phyloP scores from a whole-genome alignment of 139 green algal genomes.

The Pleodorina starrii region DNA sequence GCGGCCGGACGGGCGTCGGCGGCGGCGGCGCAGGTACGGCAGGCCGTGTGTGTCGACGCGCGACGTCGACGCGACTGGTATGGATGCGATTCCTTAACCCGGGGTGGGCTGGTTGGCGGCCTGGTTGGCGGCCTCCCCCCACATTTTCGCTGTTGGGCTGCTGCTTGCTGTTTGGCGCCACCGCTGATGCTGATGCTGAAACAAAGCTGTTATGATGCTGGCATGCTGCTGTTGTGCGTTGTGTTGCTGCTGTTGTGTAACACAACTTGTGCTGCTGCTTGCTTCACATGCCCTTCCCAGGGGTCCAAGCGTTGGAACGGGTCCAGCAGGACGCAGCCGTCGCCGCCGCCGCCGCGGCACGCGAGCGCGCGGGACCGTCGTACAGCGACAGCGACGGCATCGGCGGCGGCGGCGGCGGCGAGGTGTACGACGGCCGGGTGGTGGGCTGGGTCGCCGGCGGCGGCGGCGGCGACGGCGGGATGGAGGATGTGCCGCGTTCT shows the following conservation, averaged over 20 bases:
- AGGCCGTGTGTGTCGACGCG: neutral
- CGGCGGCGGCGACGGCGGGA: neutral
- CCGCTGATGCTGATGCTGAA: too few relatives aligned
- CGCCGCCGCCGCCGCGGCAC: neutral
- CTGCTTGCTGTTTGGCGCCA: too few relatives aligned
- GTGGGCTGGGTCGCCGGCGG: constrained; percentile 17
- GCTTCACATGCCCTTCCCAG: too few relatives aligned
- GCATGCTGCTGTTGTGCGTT: too few relatives aligned
- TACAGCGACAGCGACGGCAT: neutral
- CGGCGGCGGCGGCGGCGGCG: neutral
- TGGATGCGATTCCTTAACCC: too few relatives aligned
- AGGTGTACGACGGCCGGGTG: neutral
- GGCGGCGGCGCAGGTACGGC: constrained; percentile 1
- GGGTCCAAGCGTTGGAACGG: neutral
- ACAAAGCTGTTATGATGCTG: too few relatives aligned
- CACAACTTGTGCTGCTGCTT: too few relatives aligned
- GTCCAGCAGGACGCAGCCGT: neutral
- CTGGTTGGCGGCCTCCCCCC: too few relatives aligned
- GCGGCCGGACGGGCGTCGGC: neutral
- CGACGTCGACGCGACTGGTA: too few relatives aligned
- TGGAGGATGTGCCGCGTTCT: constrained; percentile 12
- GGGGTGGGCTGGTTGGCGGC: too few relatives aligned
- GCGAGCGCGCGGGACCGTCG: neutral
- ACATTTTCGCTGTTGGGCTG: too few relatives aligned
- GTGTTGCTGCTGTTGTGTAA: too few relatives aligned